Percentiles rank a stretch among this genome's conserved stretches.
These are phyloP conservation scores for Moricandia arvensis DNA, from an alignment of 345 rosid species.

Conservation along the genomic window DNA sequence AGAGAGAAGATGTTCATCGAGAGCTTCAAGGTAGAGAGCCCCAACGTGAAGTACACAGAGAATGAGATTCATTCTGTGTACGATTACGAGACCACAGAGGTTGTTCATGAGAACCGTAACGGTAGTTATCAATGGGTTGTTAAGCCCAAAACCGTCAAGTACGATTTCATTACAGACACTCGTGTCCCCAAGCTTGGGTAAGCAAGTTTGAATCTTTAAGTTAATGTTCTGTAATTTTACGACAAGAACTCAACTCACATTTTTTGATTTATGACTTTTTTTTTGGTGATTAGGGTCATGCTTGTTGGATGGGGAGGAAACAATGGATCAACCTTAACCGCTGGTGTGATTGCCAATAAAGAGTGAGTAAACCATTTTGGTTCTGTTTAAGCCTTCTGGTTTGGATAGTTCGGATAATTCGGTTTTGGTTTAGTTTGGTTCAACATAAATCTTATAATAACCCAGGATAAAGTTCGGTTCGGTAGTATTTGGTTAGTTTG, in stretches of 20 bases:
- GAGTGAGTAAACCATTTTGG: constrained; percentile 54
- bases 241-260: neutral
- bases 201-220: neutral
- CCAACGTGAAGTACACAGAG: constrained; percentile 79
- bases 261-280: neutral
- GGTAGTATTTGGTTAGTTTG: no score
- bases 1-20: constrained; percentile 65
- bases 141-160: constrained; percentile 81
- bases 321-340: constrained; percentile 90
- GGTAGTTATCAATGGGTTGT: constrained; percentile 89
- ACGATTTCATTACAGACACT: constrained; percentile 78
- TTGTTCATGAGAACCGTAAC: constrained; percentile 75
- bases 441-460: no score
- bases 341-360: constrained; percentile 83
- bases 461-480: no score
- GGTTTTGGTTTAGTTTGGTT: no score
- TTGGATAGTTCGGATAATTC: no score
- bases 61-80: constrained; percentile 79
- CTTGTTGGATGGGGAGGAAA: constrained; percentile 99
- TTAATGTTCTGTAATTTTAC: neutral
- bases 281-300: constrained; percentile 62
- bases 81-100: constrained; percentile 87
- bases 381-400: neutral
- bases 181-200: constrained; percentile 88
- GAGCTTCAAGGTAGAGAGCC: constrained; percentile 83